Conservation (phyloP, 495 filamentous ascomycete genomes). For the Podospora australis region DNA sequence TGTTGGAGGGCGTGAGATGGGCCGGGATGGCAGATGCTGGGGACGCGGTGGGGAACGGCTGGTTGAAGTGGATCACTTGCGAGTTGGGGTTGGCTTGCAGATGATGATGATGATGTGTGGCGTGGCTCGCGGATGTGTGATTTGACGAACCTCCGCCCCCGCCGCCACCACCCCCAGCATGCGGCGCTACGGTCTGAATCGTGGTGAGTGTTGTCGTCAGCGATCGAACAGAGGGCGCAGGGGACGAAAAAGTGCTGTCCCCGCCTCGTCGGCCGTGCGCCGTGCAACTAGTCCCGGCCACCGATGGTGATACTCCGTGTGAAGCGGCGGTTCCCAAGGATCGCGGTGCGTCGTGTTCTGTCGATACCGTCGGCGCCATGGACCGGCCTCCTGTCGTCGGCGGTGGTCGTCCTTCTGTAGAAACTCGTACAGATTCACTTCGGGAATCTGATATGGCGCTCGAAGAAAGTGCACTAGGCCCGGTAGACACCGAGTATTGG, state of each 20-base stretch:
- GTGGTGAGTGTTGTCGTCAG: slow-evolving; percentile 94
- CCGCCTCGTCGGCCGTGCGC: slow-evolving; percentile 61
- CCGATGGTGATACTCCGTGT: slow-evolving; percentile 60
- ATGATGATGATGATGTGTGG: slow-evolving; percentile 30
- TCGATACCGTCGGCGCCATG: slow-evolving; percentile 71
- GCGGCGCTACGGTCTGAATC: slow-evolving; percentile 79
- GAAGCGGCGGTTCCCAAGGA: slow-evolving; percentile 74
- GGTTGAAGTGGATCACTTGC: slow-evolving; percentile 67
- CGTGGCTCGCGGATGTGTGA: slow-evolving; percentile 32
- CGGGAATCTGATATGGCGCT: slow-evolving; percentile 35
- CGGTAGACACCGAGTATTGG: slow-evolving; percentile 51
- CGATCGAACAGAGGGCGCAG: slow-evolving; percentile 83
- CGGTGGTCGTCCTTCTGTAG: slow-evolving; percentile 50
- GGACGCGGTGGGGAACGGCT: slow-evolving; percentile 76
- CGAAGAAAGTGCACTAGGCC: slow-evolving; percentile 28
- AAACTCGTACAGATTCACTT: slow-evolving; percentile 50
- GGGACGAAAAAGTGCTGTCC: slow-evolving; percentile 89
- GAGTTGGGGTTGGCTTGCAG: slow-evolving; percentile 39
- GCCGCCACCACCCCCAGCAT: slow-evolving; percentile 51
- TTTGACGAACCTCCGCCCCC: no score
- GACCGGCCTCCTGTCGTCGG: slow-evolving; percentile 61
- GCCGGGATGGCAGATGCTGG: slow-evolving; percentile 74
- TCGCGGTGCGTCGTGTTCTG: slow-evolving; percentile 65
- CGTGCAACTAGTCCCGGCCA: slow-evolving; percentile 57
- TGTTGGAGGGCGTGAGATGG: slow-evolving; percentile 56